Evolutionary conservation across 768 basidiomycete genomes (phyloP), one percentile per base, ranked within the genome.

Genomic region (Leucocoprinus sp.): DNA sequence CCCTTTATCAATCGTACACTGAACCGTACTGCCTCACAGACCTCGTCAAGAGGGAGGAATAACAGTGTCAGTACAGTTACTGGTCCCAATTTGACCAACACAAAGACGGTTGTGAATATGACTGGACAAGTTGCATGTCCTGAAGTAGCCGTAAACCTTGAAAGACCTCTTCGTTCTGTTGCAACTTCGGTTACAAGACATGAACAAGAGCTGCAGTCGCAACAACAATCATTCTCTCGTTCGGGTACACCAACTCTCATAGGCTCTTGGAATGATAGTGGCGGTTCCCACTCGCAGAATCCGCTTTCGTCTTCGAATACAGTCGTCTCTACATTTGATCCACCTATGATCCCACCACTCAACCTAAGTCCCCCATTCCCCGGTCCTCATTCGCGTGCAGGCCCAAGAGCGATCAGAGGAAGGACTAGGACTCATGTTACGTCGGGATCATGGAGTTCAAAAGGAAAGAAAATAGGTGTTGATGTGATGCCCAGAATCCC

Each of bases 1-100:
- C 71, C 78, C 0, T 85, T 86, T 56, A 66, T 86, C 36, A 69
- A 74, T 5, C 74, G 84, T 2, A 78, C 75, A 9, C 60, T 84
- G 46, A 85, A 83, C 55, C 69, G 83, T 26, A 79, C 83, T 4
- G 65, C 74, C 34, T 82, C 80, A 19, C 70, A 82, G 48, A 75
- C 72, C 1, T 84, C 82, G 1, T 78, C 78, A 12, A 71, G 71
- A 35, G 80, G 76, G 1, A 74, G 80, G 45, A 48, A 24, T 36
- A 48, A 34, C 29, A 48, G 33, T 7, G 28, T 33, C 15, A 60
- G 67, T 27, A 76, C 78, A 3, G 63, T 11, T 72, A 68, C 78
- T 3, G 63, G 5, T 72, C 69, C 12, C 43, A 28, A 28, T 28
- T 6, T 12, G 27, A 28, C 6, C 27, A 28, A 6, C 6, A 28